Conservation (phyloP, 164 flowering plant genomes). For the Warburgia ugandensis region DNA sequence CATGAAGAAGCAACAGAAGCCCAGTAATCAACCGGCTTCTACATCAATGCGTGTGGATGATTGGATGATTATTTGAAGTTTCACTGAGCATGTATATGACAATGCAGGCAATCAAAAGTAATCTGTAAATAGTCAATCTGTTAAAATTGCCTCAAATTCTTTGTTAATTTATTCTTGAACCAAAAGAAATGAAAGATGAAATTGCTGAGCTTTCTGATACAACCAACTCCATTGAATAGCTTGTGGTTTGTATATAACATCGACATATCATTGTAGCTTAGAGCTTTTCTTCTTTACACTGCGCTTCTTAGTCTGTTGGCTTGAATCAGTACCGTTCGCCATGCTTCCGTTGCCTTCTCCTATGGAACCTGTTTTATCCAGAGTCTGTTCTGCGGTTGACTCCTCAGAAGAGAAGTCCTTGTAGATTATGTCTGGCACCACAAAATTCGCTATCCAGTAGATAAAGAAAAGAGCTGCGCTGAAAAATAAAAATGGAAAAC, state of each 20-base stretch:
- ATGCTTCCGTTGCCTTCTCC: constrained; percentile 5
- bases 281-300: constrained; percentile 7
- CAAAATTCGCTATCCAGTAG: constrained; percentile 37
- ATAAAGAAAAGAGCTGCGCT: constrained; percentile 29
- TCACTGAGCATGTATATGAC: neutral
- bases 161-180: neutral
- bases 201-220: too few relatives aligned
- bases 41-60: constrained; percentile 32
- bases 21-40: constrained; percentile 23
- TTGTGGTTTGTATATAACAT: too few relatives aligned
- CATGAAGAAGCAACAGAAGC: constrained; percentile 58
- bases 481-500: neutral
- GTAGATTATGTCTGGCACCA: constrained; percentile 32
- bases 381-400: constrained; percentile 15
- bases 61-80: constrained; percentile 49
- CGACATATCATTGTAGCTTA: neutral
- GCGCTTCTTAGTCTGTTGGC: neutral
- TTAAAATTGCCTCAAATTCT: neutral
- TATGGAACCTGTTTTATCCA: neutral
- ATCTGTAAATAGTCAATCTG: constrained; percentile 19
- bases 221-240: too few relatives aligned
- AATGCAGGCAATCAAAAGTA: neutral
- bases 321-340: neutral
- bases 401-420: constrained; percentile 16
- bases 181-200: neutral